These are phyloP conservation scores for Chaetomium fimeti DNA, from an alignment of 495 filamentous ascomycete genomes.

Conservation along the genomic window DNA sequence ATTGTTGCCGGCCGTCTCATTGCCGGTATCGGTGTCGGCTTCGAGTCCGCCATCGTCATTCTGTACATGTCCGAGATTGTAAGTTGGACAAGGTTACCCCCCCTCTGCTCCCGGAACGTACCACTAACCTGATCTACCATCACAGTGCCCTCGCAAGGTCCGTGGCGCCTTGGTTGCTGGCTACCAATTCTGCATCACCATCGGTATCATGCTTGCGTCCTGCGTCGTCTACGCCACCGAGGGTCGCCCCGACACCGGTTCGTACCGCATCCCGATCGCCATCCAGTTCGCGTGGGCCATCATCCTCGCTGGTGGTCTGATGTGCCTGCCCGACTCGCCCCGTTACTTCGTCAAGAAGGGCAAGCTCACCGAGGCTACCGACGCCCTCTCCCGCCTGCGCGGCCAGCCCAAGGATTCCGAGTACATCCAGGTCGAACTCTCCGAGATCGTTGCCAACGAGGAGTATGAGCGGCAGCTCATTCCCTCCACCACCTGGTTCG, in stretches of 20 bases:
- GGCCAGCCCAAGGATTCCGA: conserved; percentile 63
- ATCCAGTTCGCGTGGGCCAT: conserved; percentile 70
- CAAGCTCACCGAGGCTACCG: conserved; percentile 59
- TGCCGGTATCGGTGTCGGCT: conserved; percentile 71
- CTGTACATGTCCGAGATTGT: conserved; percentile 72
- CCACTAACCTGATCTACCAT: neutral
- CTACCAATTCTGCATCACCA: conserved; percentile 77
- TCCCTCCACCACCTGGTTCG: conserved; percentile 61
- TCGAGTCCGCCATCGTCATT: conserved; percentile 72
- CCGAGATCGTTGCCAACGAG: conserved; percentile 80
- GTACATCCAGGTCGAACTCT: conserved; percentile 65
- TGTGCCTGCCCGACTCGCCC: conserved; percentile 72
- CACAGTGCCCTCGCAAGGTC: conserved; percentile 60
- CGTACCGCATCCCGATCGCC: conserved; percentile 71
- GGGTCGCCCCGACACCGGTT: conserved; percentile 58
- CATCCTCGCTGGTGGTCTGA: conserved; percentile 59
- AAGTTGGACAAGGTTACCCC: conserved; percentile 6
- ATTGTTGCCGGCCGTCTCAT: conserved; percentile 70
- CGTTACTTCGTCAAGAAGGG: conserved; percentile 78
- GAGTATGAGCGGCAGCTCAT: conserved; percentile 71
- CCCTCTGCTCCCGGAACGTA: neutral
- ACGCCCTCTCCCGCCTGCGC: conserved; percentile 64
- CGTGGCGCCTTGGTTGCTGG: conserved; percentile 71
- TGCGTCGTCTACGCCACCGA: conserved; percentile 70
- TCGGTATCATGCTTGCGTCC: conserved; percentile 70